Evolutionary conservation across 23 red algal species (phyloP), one percentile per base, ranked within the genome.

Genomic region (Agarophyton chilense): DNA sequence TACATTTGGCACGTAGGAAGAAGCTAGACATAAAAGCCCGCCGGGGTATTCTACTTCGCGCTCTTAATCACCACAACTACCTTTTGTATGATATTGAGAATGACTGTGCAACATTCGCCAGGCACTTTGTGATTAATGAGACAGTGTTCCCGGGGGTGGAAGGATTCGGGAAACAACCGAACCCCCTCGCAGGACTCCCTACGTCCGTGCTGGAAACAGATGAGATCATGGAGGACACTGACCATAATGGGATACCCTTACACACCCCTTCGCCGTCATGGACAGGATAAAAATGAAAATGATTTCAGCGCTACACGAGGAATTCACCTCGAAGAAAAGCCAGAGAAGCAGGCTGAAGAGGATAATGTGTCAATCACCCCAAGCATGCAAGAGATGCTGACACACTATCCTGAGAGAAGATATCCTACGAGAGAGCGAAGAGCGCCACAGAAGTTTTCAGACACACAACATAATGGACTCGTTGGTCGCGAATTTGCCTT

Each of bases 111-210:
- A 42, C 38, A n/a, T 55, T 57, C 35, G 75, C 31, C 13, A 82
- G 78, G 39, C 78, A 82, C n/a, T 24, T 82, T n/a, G 24, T 0
- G 18, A 82, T 58, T 11, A 82, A 82, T 62, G 78, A 60, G 3
- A 60, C 19, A 16, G 52, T 61, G 34, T 82, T 82, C 17, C 55
- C 78, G 19, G 78, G 47, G 21, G 25, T 24, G 40, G 26, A 82
- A 38, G 32, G 5, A 31, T 46, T 13, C n/a, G 32, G 39, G 8
- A 8, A 7, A 12, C n/a, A 31, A 33, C 8, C 11, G 4, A 74
- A 49, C 29, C 13, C 13, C 13, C 38, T 10, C 11, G 13, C n/a
- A 32, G 56, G 45, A 8, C 8, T 49, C 45, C 9, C 45, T 49
- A 14, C 28, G 21, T 10, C 56, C n/a, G 56, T 14, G 6, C 10